Evolutionary conservation across 441 rosid species (phyloP), one percentile per base, ranked within the genome.

Genomic region (Geranium incanum): DNA sequence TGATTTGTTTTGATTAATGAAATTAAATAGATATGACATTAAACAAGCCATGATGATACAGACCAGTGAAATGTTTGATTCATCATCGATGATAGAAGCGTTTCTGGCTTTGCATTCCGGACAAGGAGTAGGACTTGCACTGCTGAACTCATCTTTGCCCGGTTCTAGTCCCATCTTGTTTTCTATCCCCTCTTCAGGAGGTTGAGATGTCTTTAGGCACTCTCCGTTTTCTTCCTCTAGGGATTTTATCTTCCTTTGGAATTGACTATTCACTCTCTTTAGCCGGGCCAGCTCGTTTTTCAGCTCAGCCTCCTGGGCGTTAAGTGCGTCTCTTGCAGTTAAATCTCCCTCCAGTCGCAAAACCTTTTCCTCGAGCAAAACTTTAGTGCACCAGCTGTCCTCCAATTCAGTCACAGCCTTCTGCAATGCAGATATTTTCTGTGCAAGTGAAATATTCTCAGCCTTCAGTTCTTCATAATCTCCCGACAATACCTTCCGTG

Each of bases 261-360:
- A 78, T 69, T 74, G 85, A 55, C 78, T 78, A 73, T 84, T 83
- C 68, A 78, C 72, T 74, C 71, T 78, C 80, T 74, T 83, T 38
- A 77, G 74, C 72, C 68, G 69, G 74, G 74, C 84, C 67, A 89
- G 83, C 83, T 87, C 89, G 33, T 84, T 87, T 72, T 84, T 87
- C 65, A 87, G 78, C 68, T 80, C 80, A 18, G 87, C 88, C 70
- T 86, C 87, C 74, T 85, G 84, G 45, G 81, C 76, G 21, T 82
- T 84, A 66, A 81, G 11, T 73, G 87, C 92, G 77, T 85, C 89
- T 82, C 78, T 81, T 74, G 89, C 92, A 18, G 86, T 65, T 23
- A 81, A 76, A 7, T 84, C 86, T 21, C 67, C 57, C 67, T 81
- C 87, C 76, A 76, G 36, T 45, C 48, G 68, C 41, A 69, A 74